Percentiles rank a stretch among this genome's conserved stretches.
These are phyloP conservation scores for Eimeria praecox DNA, from an alignment of 169 alveolate species.

Conservation along the genomic window DNA sequence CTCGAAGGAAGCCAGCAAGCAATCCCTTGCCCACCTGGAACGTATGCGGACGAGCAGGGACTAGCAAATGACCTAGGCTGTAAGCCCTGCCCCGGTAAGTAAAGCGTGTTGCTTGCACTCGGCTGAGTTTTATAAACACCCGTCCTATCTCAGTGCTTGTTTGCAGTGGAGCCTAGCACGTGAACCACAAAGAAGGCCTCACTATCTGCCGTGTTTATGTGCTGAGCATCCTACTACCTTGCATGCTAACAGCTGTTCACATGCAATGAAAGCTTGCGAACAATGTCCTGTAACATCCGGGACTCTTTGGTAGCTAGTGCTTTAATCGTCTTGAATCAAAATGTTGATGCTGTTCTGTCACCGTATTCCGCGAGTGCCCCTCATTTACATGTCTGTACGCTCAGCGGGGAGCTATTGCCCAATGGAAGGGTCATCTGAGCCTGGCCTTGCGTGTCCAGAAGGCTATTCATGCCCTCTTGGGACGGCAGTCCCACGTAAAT, in stretches of 20 bases:
- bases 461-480: slow-evolving; percentile 69
- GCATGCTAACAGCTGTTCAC: not conserved
- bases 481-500: slow-evolving; percentile 70
- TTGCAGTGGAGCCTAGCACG: not conserved
- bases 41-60: slow-evolving; percentile 38
- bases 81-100: slow-evolving; percentile 67
- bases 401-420: slow-evolving; percentile 69
- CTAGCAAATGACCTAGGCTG: slow-evolving; percentile 40
- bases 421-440: slow-evolving; percentile 50
- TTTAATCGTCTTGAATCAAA: too few species aligned
- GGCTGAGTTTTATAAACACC: not conserved
- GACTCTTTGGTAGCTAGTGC: not conserved
- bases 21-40: slow-evolving; percentile 74
- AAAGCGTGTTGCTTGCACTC: not conserved
- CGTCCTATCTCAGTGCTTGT: not conserved
- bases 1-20: slow-evolving; percentile 56
- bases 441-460: slow-evolving; percentile 39
- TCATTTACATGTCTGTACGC: not conserved
- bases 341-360: too few species aligned
- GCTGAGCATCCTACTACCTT: not conserved
- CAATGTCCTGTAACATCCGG: too few species aligned
- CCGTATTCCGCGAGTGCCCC: not conserved
- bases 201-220: not conserved
- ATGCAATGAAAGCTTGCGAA: not conserved
- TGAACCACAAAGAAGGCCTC: not conserved